A percentile compares a stretch with the other conserved stretches of the same genome.
Evolutionary conservation across 139 green algal genomes (phyloP).

Genomic region (Coelastrella sp.): DNA sequence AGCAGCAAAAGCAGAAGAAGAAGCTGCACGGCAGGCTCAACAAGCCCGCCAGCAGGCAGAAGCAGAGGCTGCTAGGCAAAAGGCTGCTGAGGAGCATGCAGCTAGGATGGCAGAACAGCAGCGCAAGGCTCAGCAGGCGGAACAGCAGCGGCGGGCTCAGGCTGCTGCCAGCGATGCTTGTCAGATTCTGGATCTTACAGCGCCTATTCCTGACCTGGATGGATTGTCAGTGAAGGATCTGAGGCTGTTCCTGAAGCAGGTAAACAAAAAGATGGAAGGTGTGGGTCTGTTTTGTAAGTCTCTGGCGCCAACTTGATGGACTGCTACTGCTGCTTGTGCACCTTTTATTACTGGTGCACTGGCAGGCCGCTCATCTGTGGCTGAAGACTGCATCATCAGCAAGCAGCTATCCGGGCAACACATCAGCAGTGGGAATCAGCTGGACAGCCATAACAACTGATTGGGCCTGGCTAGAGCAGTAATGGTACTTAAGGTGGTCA

Average conservation of each 20-base stretch:
- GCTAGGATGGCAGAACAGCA: neutral
- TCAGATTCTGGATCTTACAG: neutral
- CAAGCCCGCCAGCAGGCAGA: neutral
- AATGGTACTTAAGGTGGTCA: neutral
- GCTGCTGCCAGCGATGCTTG: neutral
- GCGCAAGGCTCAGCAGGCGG: neutral
- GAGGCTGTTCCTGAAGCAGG: conserved; percentile 34
- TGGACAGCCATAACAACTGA: no score
- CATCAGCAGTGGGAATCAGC: no score
- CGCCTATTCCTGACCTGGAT: neutral
- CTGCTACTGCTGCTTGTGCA: no score
- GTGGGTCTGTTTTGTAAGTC: neutral
- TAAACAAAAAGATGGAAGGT: neutral
- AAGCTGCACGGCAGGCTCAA: neutral
- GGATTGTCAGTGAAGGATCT: conserved; percentile 4
- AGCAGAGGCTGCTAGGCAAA: neutral
- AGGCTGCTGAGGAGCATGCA: neutral
- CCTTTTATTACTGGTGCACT: no score
- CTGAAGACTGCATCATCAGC: no score
- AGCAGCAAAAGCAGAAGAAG: neutral
- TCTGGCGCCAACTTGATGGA: no score
- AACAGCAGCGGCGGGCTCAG: neutral
- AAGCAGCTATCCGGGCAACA: no score
- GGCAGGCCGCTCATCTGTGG: no score
- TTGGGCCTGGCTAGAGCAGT: no score